Evolutionary conservation across 2,329 filamentous ascomycete species (phyloP).

Genomic region (Biscogniauxia mediterranea): DNA sequence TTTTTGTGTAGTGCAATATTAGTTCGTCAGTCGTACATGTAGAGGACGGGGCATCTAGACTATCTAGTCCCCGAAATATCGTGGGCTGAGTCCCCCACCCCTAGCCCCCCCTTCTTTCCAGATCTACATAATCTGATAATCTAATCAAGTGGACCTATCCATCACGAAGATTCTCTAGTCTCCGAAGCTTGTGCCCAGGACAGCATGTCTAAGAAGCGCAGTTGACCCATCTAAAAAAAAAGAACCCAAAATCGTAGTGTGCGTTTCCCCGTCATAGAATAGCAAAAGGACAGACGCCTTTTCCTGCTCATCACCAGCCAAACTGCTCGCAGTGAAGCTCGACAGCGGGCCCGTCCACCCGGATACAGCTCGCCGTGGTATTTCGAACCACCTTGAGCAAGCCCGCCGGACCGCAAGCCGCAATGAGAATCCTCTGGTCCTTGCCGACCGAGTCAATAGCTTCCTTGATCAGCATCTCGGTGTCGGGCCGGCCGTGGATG

Average conservation of each 20-base stretch:
- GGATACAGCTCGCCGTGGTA: conserved; percentile 43
- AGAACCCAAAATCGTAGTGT: neutral
- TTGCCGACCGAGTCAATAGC: conserved; percentile 34
- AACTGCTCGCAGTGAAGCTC: conserved; percentile 52
- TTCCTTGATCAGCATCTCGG: conserved; percentile 37
- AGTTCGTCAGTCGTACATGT: no score
- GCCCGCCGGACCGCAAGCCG: conserved; percentile 46
- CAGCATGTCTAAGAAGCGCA: neutral
- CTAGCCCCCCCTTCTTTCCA: no score
- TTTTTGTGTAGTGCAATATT: no score
- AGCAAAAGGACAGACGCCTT: neutral
- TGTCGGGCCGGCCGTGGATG: conserved; percentile 41
- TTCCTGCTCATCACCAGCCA: conserved; percentile 37
- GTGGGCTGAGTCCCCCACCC: no score
- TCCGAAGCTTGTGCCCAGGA: neutral
- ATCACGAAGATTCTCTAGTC: no score
- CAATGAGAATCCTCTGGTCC: conserved; percentile 42
- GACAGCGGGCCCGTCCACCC: conserved; percentile 44
- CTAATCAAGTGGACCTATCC: no score
- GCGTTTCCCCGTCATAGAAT: neutral
- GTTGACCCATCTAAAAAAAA: neutral
- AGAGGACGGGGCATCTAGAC: no score
- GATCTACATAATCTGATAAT: no score
- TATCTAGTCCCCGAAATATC: no score
- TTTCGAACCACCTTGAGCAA: conserved; percentile 45